Conservation (phyloP, 768 basidiomycete species). For the Trichaptum fuscoviolaceum region DNA sequence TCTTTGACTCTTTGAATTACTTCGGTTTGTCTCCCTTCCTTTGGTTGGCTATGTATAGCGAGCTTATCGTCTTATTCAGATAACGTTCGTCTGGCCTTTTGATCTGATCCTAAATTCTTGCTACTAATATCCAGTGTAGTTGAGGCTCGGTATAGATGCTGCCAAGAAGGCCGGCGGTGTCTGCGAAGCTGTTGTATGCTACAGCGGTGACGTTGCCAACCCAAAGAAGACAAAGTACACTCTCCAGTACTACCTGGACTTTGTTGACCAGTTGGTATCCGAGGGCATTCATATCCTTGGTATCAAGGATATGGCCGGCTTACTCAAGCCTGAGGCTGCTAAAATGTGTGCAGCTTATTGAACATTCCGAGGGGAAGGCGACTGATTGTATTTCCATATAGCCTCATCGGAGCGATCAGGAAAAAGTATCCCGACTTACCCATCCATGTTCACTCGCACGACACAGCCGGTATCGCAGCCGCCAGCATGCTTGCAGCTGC, state of each 20-base stretch:
- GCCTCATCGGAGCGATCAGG: constrained; percentile 90
- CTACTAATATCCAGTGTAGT: constrained; percentile 37
- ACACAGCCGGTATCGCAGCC: constrained; percentile 96
- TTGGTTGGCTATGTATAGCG: not conserved
- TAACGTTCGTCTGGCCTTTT: constrained; percentile 45
- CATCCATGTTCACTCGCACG: constrained; percentile 99
- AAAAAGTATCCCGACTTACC: constrained; percentile 96
- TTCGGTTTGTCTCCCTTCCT: constrained; percentile 53
- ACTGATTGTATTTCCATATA: constrained; percentile 24
- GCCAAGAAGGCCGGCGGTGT: constrained; percentile 99
- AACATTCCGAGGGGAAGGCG: constrained; percentile 7
- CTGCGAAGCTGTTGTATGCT: constrained; percentile 94
- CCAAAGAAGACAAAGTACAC: constrained; percentile 97
- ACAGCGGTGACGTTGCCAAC: constrained; percentile 95
- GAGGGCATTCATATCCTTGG: constrained; percentile 97
- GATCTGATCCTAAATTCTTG: not conserved
- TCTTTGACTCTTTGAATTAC: constrained; percentile 99
- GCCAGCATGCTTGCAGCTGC: constrained; percentile 98
- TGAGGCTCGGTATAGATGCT: constrained; percentile 97
- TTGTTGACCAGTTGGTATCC: constrained; percentile 85
- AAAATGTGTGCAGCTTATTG: constrained; percentile 53
- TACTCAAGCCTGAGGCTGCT: constrained; percentile 93
- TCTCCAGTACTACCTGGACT: constrained; percentile 93
- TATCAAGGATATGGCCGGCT: constrained; percentile 98
- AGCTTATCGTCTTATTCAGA: constrained; percentile 35